phyloP scores from a whole-genome alignment of 106 monocot species.

The Platanthera guangdongensis region DNA sequence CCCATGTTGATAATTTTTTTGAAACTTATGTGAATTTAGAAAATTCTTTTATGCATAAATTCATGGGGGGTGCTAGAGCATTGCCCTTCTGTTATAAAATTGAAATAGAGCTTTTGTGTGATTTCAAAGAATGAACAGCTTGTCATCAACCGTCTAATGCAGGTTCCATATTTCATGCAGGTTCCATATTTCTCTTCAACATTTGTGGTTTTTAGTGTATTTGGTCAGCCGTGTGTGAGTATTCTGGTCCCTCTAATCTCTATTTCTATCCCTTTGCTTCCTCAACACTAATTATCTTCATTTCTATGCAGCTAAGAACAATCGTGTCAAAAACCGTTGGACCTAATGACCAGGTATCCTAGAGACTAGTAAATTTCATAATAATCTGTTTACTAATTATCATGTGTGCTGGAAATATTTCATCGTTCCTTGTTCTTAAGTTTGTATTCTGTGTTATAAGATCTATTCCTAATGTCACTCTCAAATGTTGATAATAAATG shows the following conservation, averaged over 20 bases:
- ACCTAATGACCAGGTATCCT: conserved; percentile 62
- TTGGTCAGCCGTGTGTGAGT: conserved; percentile 78
- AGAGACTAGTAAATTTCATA: neutral
- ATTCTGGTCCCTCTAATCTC: neutral
- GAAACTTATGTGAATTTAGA: too few relatives aligned
- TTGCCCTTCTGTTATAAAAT: too few relatives aligned
- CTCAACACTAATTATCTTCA: neutral
- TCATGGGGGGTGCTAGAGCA: too few relatives aligned
- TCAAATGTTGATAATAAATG: neutral
- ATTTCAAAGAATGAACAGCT: neutral
- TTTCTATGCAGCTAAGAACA: conserved; percentile 56
- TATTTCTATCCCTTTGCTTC: neutral
- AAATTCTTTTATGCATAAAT: too few relatives aligned
- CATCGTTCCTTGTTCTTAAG: too few relatives aligned
- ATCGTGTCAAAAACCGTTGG: conserved; percentile 68
- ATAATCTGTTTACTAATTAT: neutral
- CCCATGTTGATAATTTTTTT: too few relatives aligned
- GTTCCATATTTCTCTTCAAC: conserved; percentile 66
- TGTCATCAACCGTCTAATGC: neutral
- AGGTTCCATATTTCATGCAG: conserved; percentile 24
- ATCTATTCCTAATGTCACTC: too few relatives aligned
- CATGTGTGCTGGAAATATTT: neutral
- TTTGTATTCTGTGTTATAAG: too few relatives aligned
- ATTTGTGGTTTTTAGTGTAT: conserved; percentile 45
- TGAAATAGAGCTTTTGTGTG: too few relatives aligned